Conservation (phyloP, 2,329 filamentous ascomycete genomes). For the Stachybotrys echinatus region DNA sequence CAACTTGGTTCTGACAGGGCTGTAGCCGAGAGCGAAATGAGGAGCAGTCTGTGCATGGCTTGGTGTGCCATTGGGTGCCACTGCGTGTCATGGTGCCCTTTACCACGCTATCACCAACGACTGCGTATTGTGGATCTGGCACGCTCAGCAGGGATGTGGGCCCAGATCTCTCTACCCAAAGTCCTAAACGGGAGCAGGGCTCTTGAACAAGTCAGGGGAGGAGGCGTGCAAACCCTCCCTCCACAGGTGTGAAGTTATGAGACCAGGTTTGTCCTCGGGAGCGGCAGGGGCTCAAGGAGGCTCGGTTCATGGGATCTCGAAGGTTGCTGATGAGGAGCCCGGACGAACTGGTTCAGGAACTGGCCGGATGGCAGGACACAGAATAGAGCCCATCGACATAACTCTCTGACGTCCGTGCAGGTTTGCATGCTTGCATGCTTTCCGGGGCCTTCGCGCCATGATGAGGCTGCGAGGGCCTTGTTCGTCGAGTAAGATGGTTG, state of each 20-base stretch:
- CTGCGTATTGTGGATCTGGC: background rate
- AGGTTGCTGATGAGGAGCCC: background rate
- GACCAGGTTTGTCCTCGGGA: too few species aligned
- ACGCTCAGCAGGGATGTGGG: background rate
- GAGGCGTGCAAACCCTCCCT: too few species aligned
- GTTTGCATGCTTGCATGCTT: too few species aligned
- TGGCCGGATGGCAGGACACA: background rate
- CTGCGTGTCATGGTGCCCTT: background rate
- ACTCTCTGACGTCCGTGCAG: too few species aligned
- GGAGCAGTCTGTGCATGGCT: background rate
- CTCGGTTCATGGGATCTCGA: background rate
- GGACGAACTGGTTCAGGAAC: background rate
- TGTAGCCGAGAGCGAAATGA: background rate
- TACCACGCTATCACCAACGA: background rate
- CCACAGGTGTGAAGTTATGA: background rate
- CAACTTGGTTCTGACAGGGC: background rate
- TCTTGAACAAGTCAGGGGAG: too few species aligned
- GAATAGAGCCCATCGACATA: background rate
- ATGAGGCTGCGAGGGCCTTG: too few species aligned
- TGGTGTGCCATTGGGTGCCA: background rate
- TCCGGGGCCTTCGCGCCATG: too few species aligned
- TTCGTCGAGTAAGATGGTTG: too few species aligned
- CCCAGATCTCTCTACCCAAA: background rate
- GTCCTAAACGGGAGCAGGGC: background rate
- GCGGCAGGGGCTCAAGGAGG: background rate